Evolutionary conservation across 1,284 basidiomycete species (phyloP).

Genomic region (Rhodotorula sp.): DNA sequence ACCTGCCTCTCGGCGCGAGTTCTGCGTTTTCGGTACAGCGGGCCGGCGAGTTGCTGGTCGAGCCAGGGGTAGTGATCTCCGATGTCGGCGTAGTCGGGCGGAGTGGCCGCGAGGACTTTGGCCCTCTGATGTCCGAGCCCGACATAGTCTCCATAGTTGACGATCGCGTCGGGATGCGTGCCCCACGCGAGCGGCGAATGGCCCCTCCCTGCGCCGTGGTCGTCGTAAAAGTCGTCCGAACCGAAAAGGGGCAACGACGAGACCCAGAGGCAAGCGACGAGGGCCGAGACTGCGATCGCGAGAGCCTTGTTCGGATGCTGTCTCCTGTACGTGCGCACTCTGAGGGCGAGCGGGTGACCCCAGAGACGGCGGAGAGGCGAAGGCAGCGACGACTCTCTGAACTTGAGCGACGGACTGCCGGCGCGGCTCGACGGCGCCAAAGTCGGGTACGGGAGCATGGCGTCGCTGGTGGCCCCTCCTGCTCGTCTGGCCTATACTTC

Average conservation of each 20-base stretch:
- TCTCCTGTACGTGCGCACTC: constrained; percentile 2
- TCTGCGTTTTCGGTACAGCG: constrained; percentile 2
- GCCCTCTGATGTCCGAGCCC: constrained; percentile 18
- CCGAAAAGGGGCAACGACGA: background rate
- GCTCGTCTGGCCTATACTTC: too few relatives aligned
- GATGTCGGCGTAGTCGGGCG: constrained; percentile 19
- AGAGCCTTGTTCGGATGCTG: background rate
- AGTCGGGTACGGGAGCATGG: constrained; percentile 8
- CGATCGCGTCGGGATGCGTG: constrained; percentile 9
- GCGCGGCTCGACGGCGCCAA: background rate
- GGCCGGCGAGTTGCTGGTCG: background rate
- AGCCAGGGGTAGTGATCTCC: constrained; percentile 8
- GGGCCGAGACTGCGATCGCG: background rate
- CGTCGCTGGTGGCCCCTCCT: background rate
- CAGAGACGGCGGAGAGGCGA: background rate
- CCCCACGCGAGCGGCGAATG: constrained; percentile 13
- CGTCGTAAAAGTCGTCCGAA: background rate
- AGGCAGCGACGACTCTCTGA: background rate
- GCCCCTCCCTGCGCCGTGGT: background rate
- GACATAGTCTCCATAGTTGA: constrained; percentile 24
- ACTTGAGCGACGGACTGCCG: background rate
- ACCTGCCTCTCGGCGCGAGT: background rate
- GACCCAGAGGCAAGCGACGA: background rate
- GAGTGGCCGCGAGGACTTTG: constrained; percentile 15
- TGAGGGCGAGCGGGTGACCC: background rate